Evolutionary conservation across 2,329 filamentous ascomycete genomes (phyloP).

Genomic region (Thielaviopsis musarum): DNA sequence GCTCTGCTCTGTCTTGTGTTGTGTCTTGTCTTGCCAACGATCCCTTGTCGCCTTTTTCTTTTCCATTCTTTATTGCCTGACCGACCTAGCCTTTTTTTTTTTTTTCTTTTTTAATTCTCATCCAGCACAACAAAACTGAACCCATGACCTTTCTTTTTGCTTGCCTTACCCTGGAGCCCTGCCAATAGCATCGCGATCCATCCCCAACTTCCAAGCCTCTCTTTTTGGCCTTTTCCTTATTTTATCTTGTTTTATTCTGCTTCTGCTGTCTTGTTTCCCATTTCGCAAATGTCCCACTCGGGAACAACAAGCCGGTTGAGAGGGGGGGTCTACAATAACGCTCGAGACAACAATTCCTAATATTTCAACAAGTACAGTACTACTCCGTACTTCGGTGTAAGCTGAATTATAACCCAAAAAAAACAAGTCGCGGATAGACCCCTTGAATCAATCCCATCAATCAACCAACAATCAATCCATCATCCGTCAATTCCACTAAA

Average conservation of each 20-base stretch:
- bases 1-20: no score
- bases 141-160: neutral
- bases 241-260: neutral
- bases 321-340: neutral
- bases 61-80: neutral
- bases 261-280: no score
- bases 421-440: neutral
- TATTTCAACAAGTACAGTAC: neutral
- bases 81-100: neutral
- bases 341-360: neutral
- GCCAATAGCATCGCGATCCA: neutral
- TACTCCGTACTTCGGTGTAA: neutral
- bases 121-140: neutral
- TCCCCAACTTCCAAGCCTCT: neutral
- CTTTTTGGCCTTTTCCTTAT: neutral
- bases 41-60: no score
- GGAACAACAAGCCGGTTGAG: neutral
- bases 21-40: no score
- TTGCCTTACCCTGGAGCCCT: neutral
- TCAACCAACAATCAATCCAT: neutral
- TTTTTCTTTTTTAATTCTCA: neutral
- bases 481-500: no score
- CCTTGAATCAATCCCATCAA: neutral
- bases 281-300: neutral
- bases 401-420: neutral